Evolutionary conservation across 441 rosid genomes (phyloP).

Genomic region (Lepidium campestre): DNA sequence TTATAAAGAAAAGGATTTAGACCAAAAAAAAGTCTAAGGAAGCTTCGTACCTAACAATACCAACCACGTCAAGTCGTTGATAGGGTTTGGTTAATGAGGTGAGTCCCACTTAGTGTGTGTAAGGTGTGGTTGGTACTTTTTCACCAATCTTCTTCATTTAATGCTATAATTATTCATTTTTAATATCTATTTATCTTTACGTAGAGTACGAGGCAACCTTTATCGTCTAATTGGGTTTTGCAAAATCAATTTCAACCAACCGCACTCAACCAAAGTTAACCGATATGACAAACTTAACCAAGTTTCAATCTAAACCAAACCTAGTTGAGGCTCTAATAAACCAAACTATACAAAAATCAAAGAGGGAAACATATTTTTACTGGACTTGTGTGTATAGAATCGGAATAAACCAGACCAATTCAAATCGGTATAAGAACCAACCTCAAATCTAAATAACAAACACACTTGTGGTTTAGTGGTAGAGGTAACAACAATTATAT

Average conservation of each 20-base stretch:
- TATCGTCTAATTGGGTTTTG: not conserved
- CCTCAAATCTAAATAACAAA: no score
- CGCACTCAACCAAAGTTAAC: not conserved
- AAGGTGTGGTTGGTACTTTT: slow-evolving; percentile 21
- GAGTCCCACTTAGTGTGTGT: slow-evolving; percentile 24
- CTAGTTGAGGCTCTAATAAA: not conserved
- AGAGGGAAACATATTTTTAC: not conserved
- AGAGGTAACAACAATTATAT: no score
- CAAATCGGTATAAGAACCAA: no score
- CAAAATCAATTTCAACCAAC: not conserved
- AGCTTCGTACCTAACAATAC: slow-evolving; percentile 29
- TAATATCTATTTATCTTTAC: not conserved
- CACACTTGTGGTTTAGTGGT: no score
- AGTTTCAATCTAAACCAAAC: not conserved
- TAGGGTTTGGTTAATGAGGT: slow-evolving; percentile 21
- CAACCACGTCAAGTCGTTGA: slow-evolving; percentile 25
- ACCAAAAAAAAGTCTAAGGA: slow-evolving; percentile 10
- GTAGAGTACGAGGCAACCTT: slow-evolving; percentile 22
- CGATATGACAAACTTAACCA: not conserved
- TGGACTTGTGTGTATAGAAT: not conserved
- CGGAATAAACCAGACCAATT: not conserved
- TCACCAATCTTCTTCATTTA: slow-evolving; percentile 14
- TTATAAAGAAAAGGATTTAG: no score
- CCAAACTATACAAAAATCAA: not conserved
- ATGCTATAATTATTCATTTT: not conserved